Base-by-base conservation (phyloP, 805 yeast species). In the Kuraishia piskuri region DNA sequence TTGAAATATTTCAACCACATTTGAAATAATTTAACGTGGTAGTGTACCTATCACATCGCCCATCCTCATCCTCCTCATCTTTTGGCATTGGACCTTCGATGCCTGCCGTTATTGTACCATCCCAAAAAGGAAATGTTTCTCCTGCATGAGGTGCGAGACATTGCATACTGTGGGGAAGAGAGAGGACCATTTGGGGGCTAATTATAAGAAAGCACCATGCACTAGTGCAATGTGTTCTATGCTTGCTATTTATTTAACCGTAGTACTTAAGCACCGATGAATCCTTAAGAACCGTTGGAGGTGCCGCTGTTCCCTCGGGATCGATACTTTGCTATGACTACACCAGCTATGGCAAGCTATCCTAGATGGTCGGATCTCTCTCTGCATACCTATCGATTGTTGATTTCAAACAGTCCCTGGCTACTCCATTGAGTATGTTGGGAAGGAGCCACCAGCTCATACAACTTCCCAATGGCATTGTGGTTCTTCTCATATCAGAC, bases 401-500 rank as follows among this genome's bases (percentile, higher is more conserved):
- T 12, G 17, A 31, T 10, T 31, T 31, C 40, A 31, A 31, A 31
- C 40, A 31, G 40, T 12, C 40, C 14, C 40, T 31, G 17, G 40
- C 40, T 12, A 31, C 40, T 31, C 49, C 49, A 2, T 25, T 47
- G 49, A 22, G 26, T 22, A 22, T 47, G 49, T 19, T 53, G 25
- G 54, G 54, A 24, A 69, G 79, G 55, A 63, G 72, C 2, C 74
- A 80, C 59, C 74, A 74, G 49, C 58, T 75, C 2, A 63, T 84
- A 3, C 66, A 69, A 40, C 75, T 92, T 14, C 75, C 81, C 2
- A 90, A 91, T 68, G 94, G 94, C 0, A 69, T 91, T 1, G 68
- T 76, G 40, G 80, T 82, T 0, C 69, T 92, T 1, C 63, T 94
- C 23, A 78, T 94, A 17, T 88, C 90, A 1, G 97, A 92, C 60